Evolutionary conservation across 352 stramenopile genomes (phyloP), one percentile per base, ranked within the genome.

Genomic region (Pythium rhizo-oryzae): DNA sequence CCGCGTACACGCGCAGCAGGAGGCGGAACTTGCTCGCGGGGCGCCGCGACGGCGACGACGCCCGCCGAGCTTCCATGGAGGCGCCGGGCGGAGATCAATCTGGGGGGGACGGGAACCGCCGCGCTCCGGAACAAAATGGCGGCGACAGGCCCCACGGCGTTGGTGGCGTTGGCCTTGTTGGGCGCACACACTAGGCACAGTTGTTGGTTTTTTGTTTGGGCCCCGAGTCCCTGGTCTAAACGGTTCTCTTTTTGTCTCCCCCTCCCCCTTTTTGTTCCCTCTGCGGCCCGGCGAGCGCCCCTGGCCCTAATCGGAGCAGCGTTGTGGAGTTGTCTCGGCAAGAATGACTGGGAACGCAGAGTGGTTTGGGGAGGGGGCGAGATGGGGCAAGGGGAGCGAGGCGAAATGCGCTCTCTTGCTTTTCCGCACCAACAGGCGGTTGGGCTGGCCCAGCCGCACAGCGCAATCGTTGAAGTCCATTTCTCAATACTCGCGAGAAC

Each of bases 1-100:
- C 85, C 44, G 79, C 71, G 43, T 90, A 80, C 33, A 93, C 78
- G 50, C 85, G 83, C 55, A 93, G 73, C 30, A 93, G 71, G 54
- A 93, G 72, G 15, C 85, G 82, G 56, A 55, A 59, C 23, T 55
- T 30, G 41, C 41, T n/a, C 41, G 18, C 9, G 41, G 41, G 41
- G 12, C 62, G 49, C 12, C 51, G 49, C 55, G 60, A 63, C 30
- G 65, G 60, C 43, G 62, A 62, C 53, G 53, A 59, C 53, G 33
- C 53, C 25, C 65, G 65, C 43, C 64, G 35, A n/a, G 35, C 30
- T 30, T 65, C 57, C 64, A 65, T 70, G 41, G n/a, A 19, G 43
- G 35, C 33, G 6, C 33, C 8, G 43, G 24, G 23, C 19, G 28
- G 47, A 54, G 47, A 33, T 1, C 18, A 47, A 47, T 53, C 16